Base-by-base conservation (phyloP, 768 basidiomycete genomes). In the Candolleomyces aberdarensis region DNA sequence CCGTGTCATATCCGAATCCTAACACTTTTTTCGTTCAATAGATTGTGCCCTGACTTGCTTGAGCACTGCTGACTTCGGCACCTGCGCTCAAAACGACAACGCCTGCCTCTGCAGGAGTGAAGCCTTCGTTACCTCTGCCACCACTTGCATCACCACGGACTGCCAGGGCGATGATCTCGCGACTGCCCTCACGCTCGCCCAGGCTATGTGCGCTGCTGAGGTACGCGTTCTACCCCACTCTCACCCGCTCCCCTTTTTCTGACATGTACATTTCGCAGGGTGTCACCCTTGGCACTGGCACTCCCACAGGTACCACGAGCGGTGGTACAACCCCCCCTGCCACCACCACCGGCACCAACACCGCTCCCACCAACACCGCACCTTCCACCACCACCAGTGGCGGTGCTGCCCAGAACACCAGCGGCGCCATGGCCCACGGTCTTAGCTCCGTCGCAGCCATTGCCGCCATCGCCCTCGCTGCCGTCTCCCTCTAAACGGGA, bases 41-140 rank as follows among this genome's bases (percentile, higher is more conserved):
- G 88, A 46, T 57, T 91, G 89, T 67, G 80, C 85, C 3, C 17
- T 15, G 0, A 0, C 70, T 17, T 91, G 90, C 72, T 64, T 88
- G 8, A 54, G 71, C 7, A 69, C 62, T 59, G 78, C 83, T 36
- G 68, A 80, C 64, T 63, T 75, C 19, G 82, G 74, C 47, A 65
- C 63, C 60, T 92, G 89, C 75, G 14, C 57, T 14, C 9, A 70
- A 3, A 71, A 71, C n/a, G 84, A 91, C 73, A 74, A 81, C 67
- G 63, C 64, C 29, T 92, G 91, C 65, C 74, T 88, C 32, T 90
- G 88, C 80, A 71, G 74, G 5, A 75, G 73, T 68, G 0, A 64
- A 19, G n/a, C 59, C 1, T 89, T 87, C 67, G 65, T 88, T 62
- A 52, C 59, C 43, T 68, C 69, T 57, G 78, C 79, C 51, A 82